These are phyloP conservation scores for Annulohypoxylon nitens DNA, from an alignment of 495 filamentous ascomycete genomes.

Conservation along the genomic window DNA sequence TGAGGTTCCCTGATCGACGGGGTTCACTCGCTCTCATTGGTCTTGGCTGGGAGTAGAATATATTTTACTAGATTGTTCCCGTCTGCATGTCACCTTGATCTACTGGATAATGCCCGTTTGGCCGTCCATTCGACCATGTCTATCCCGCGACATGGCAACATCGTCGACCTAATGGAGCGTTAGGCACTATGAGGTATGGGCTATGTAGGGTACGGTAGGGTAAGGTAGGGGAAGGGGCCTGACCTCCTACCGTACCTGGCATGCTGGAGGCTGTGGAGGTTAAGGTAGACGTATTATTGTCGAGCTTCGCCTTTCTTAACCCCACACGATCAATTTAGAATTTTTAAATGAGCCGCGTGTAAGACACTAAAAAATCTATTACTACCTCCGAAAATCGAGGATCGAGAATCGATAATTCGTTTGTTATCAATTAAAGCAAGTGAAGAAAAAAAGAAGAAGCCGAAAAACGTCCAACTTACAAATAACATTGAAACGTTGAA, in stretches of 20 bases:
- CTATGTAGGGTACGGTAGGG: constrained; percentile 3
- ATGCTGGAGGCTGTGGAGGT: constrained; percentile 12
- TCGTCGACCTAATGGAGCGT: constrained; percentile 14
- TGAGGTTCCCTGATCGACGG: constrained; percentile 40
- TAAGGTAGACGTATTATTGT: constrained; percentile 33
- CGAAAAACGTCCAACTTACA: constrained; percentile 1
- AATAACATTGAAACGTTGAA: constrained; percentile 9
- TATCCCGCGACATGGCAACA: constrained; percentile 12
- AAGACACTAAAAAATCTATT: constrained; percentile 9
- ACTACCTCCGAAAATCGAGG: constrained; percentile 7
- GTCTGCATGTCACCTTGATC: constrained; percentile 49
- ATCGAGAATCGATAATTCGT: constrained; percentile 1
- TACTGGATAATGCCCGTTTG: constrained; percentile 40
- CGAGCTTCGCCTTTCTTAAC: constrained; percentile 19
- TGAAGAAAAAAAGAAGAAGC: not conserved
- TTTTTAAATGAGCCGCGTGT: constrained; percentile 31
- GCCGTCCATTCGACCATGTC: constrained; percentile 28
- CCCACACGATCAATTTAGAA: constrained; percentile 39
- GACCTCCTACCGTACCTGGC: constrained; percentile 44
- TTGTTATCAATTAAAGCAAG: constrained; percentile 15
- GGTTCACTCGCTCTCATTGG: constrained; percentile 22
- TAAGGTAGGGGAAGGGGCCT: constrained; percentile 15
- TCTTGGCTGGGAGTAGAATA: constrained; percentile 3
- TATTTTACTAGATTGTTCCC: constrained; percentile 42
- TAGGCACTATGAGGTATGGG: constrained; percentile 18